phyloP scores from a whole-genome alignment of 306 rosid genomes.

The Malus sieversii region DNA sequence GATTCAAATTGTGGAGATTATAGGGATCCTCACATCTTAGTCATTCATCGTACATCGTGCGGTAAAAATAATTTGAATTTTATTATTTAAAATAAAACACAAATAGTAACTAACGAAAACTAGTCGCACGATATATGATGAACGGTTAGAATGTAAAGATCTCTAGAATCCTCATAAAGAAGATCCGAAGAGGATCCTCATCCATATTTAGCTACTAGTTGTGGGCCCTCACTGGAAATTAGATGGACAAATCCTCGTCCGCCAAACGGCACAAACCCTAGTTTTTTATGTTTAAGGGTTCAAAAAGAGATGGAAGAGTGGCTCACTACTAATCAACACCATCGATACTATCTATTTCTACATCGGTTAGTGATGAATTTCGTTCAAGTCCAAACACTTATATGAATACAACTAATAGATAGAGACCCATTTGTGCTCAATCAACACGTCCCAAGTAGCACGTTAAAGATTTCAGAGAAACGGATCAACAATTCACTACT shows the following conservation, averaged over 20 bases:
- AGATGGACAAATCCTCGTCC: not conserved
- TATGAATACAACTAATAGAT: too few relatives aligned
- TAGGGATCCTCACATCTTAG: accelerated
- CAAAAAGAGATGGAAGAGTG: not conserved
- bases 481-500: too few relatives aligned
- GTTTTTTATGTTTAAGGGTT: not conserved
- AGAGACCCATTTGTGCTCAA: too few relatives aligned
- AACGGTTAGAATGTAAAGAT: too few relatives aligned
- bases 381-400: too few relatives aligned
- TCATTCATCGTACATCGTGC: accelerated
- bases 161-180: too few relatives aligned
- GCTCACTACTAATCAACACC: not conserved
- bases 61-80: too few relatives aligned
- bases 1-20: accelerated
- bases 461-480: too few relatives aligned
- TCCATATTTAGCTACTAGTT: not conserved
- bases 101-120: too few relatives aligned
- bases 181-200: accelerated
- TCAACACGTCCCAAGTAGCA: too few relatives aligned
- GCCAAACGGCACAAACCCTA: not conserved
- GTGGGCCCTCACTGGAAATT: not conserved
- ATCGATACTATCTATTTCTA: accelerated
- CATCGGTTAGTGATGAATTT: not conserved
- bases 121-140: too few relatives aligned
- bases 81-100: too few relatives aligned